Percentiles rank a stretch among this genome's conserved stretches.
These are phyloP conservation scores for Endocarpon pusillum DNA, from an alignment of 495 filamentous ascomycete species.

Conservation along the genomic window DNA sequence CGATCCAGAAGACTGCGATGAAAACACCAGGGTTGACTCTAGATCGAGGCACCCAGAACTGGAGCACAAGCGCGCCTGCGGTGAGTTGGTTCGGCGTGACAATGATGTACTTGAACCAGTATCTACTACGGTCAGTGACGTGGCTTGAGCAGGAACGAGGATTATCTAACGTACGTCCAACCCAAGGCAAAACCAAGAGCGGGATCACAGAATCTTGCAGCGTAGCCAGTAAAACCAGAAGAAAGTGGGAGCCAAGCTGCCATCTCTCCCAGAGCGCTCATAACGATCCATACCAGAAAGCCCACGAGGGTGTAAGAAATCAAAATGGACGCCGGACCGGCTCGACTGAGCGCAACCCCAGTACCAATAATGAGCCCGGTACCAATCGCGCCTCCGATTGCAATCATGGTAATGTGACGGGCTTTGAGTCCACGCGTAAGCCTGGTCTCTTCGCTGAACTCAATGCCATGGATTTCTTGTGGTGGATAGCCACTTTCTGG, in stretches of 20 bases:
- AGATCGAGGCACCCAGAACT: slow-evolving; percentile 42
- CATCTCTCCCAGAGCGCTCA: slow-evolving; percentile 54
- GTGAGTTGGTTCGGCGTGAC: slow-evolving; percentile 68
- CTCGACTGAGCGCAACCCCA: slow-evolving; percentile 40
- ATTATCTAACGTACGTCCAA: slow-evolving; percentile 43
- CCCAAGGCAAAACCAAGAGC: slow-evolving; percentile 54
- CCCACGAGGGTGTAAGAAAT: slow-evolving; percentile 50
- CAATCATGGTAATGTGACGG: slow-evolving; percentile 78
- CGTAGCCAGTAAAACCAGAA: slow-evolving; percentile 42
- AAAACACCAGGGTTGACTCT: slow-evolving; percentile 32
- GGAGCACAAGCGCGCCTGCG: slow-evolving; percentile 59
- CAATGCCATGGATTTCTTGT: slow-evolving; percentile 1
- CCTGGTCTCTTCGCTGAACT: neutral
- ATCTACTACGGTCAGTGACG: slow-evolving; percentile 40
- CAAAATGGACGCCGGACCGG: slow-evolving; percentile 53
- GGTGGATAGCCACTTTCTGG: no score
- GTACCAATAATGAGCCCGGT: slow-evolving; percentile 55
- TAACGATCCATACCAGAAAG: slow-evolving; percentile 44
- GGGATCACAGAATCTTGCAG: slow-evolving; percentile 47
- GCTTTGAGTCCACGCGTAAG: slow-evolving; percentile 58
- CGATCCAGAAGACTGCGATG: slow-evolving; percentile 35
- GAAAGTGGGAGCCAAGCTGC: slow-evolving; percentile 45
- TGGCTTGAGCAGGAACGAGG: slow-evolving; percentile 58
- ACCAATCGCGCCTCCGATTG: slow-evolving; percentile 77
- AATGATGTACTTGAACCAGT: slow-evolving; percentile 62